Evolutionary conservation across 306 rosid genomes (phyloP), one percentile per base, ranked within the genome.

Genomic region (Oxytropis ochrocephala): DNA sequence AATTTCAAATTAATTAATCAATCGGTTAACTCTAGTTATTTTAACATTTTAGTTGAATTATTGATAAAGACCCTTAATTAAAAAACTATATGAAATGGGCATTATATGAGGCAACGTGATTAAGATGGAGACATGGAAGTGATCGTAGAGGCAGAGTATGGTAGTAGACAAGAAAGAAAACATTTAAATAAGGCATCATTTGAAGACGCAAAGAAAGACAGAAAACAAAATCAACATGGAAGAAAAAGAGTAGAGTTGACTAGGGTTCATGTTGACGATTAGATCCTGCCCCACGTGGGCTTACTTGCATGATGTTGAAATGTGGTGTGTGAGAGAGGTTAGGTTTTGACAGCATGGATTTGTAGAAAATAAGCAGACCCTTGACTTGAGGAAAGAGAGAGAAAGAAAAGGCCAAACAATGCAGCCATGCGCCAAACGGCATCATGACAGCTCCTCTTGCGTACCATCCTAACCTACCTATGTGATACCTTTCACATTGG

Each of bases 201-300:
- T 1, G 0, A 35, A 52, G 82, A 67, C 47, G 5, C 9, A 70
- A 54, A 59, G 71, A 67, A 43, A 82, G 60, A 54, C 67, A 39
- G 76, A 68, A 82, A 73, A 75, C 5, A 58, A 80, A 67, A 79
- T 68, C 70, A 72, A 60, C 48, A 27, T n/a, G 3, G 79, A 42
- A 79, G 90, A 81, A 84, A 75, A 81, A 47, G 85, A 48, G 44
- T 66, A 74, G 35, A 64, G 87, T 88, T 86, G 96, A 88, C 97
- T 82, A 39, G 78, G 90, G 85, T 83, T 56, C 71, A 2, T 8
- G 77, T 83, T 80, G 96, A 92, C 91, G 81, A 75, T 29, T 55
- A 8, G 82, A 76, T 79, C 57, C 80, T 65, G 60, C 82, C 84
- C 88, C 95, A 82, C 91, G 95, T 94, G 97, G 92, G 84, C 73